Base-by-base conservation (phyloP, 1,139 yeast species). In the Candida sp. region DNA sequence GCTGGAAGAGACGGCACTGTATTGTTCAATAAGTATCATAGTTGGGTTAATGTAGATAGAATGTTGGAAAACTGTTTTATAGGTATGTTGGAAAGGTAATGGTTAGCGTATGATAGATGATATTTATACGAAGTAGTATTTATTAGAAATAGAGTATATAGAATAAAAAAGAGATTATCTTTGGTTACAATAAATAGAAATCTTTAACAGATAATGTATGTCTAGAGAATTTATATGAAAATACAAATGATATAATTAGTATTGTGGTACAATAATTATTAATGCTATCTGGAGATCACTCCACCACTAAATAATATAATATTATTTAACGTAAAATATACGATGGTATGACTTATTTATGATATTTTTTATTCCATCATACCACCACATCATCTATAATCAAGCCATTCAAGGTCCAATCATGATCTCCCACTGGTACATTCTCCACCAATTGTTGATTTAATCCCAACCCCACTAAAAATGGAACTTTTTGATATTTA, bases 41-140 rank as follows among this genome's bases (percentile, higher is more conserved):
- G 88, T 25, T 90, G 97, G 97, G 96, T 85, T 1, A 91, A 87
- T 61, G 87, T 73, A 39, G 97, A 91, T 53, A 68, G 89, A 50
- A 81, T 93, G 78, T 65, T 93, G 46, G 89, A 81, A 53, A 81
- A 79, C 44, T 90, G 97, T 56, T 65, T 82, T 48, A 76, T 93
- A 3, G 99, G 99, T 1, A 59, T 82, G 33, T 69, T 54, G 25
- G 46, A 45, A 22, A 44, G 44, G 21, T 8, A 15, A 15, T 15
- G 19, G 19, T 15, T 15, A 15, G 19, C 19, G 19, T 15, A 15
- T 15, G 19, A 15, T 15, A 15, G 19, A 15, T 15, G 19, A 15
- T 15, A 15, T 15, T 15, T 15, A 15, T 15, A 15, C 19, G 19
- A 15, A 15, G 19, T 15, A 15, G 19, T 15, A 15, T 15, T 15